These are phyloP conservation scores for Eucalyptus curtisii DNA, from an alignment of 345 rosid genomes.

Conservation along the genomic window DNA sequence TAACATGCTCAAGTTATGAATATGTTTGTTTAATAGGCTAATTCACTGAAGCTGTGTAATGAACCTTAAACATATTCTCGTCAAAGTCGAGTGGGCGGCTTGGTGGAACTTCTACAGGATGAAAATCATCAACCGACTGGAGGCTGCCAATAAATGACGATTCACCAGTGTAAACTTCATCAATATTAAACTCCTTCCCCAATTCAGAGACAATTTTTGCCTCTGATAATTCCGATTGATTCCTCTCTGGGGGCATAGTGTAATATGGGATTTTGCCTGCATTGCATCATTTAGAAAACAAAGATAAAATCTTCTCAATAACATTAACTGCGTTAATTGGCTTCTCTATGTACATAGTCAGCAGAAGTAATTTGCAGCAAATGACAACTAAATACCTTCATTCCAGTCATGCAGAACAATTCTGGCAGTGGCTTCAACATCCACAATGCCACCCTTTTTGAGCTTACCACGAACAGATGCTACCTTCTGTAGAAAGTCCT, in stretches of 20 bases:
- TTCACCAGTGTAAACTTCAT: slow-evolving; percentile 76
- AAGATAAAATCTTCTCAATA: not conserved
- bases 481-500: slow-evolving; percentile 82
- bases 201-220: slow-evolving; percentile 60
- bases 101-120: slow-evolving; percentile 68
- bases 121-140: slow-evolving; percentile 53
- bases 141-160: slow-evolving; percentile 86
- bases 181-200: slow-evolving; percentile 69
- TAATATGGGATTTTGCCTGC: slow-evolving; percentile 87
- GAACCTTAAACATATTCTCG: slow-evolving; percentile 70
- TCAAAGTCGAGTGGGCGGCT: slow-evolving; percentile 53
- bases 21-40: not conserved
- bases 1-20: not conserved
- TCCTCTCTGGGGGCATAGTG: slow-evolving; percentile 74
- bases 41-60: not conserved
- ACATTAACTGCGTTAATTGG: not conserved
- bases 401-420: slow-evolving; percentile 91
- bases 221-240: slow-evolving; percentile 60
- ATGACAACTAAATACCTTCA: slow-evolving; percentile 34
- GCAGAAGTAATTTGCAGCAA: not conserved
- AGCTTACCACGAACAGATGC: slow-evolving; percentile 90
- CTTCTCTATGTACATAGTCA: not conserved
- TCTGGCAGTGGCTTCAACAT: slow-evolving; percentile 81
- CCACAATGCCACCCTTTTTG: slow-evolving; percentile 90
- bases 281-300: not conserved